Evolutionary conservation across 2,329 filamentous ascomycete genomes (phyloP), one percentile per base, ranked within the genome.

Genomic region (Zasmidium angulare): DNA sequence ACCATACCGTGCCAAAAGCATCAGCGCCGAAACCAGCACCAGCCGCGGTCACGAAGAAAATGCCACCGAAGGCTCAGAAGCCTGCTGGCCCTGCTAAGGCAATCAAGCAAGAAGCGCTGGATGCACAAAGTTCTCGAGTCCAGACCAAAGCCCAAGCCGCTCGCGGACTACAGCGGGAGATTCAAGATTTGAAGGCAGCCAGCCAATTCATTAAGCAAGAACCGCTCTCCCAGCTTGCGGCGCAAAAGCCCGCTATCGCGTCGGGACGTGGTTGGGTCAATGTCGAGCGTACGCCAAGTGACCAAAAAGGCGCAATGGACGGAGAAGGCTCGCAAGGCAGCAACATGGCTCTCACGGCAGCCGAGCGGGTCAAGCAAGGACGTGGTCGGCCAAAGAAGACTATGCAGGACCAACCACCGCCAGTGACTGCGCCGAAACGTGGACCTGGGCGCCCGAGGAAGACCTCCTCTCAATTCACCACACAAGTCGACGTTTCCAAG

Each of bases 191-290:
- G 10, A 46, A 29, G 50, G 17, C 19, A n/a, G 47, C 26, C 23
- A 46, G 10, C 14, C 53, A 46, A 24, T 19, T 47, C 12, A 26
- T 23, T 4, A 47, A 47, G 53, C 19, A 48, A 55, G 26, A 50
- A 7, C 19, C 46, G 20, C 22, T 21, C 21, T 12, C 50, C 22
- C 23, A 47, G 14, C 23, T 21, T 2, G 21, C 49, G 12, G 29
- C 48, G 4, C 51, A 63, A 23, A 61, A 60, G 56, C 63, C 50
- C 4, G 53, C 65, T 12, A 36, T 62, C 2, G 61, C 63, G 6
- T 23, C 46, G 12, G 67, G 66, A 1, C 56, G 56, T 54, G 65
- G 67, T n/a, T 64, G 63, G 66, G 47, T 64, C 7, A 63, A 67
- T 31, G 48, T 64, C 11, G 61, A 24, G 20, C 50, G 49, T 17